Percentiles rank a stretch among this genome's conserved stretches.
These are phyloP conservation scores for Stylonectria norvegica DNA, from an alignment of 2,329 filamentous ascomycete genomes.

Conservation along the genomic window DNA sequence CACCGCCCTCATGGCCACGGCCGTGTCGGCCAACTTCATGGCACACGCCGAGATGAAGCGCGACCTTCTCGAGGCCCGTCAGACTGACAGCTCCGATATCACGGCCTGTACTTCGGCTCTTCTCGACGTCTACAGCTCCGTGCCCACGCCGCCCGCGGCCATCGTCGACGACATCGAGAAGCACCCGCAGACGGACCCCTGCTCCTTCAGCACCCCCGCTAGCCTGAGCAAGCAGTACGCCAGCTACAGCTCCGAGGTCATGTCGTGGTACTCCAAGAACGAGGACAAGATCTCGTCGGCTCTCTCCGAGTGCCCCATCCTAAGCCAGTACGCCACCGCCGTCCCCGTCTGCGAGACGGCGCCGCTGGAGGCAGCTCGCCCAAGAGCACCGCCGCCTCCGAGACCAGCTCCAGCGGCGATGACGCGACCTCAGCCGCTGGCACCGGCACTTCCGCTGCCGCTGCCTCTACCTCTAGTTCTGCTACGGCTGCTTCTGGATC, in stretches of 20 bases:
- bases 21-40: conserved; percentile 26
- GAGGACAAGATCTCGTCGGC: conserved; percentile 24
- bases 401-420: not conserved
- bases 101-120: conserved; percentile 24
- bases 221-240: conserved; percentile 31
- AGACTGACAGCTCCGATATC: conserved; percentile 16
- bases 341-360: conserved; percentile 23
- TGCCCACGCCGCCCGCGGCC: conserved; percentile 31
- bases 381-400: not conserved
- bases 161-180: conserved; percentile 25
- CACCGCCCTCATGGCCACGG: conserved; percentile 24
- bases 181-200: conserved; percentile 30
- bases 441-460: conserved; percentile 3
- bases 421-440: conserved; percentile 6
- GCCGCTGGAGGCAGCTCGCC: conserved; percentile 1
- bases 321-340: conserved; percentile 15
- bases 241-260: conserved; percentile 30
- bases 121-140: conserved; percentile 19
- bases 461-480: not conserved
- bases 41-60: conserved; percentile 28
- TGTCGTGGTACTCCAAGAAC: conserved; percentile 31
- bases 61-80: conserved; percentile 24
- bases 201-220: conserved; percentile 30
- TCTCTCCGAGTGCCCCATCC: conserved; percentile 26
- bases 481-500: conserved; percentile 4